Evolutionary conservation across 1,139 yeast species (phyloP).

Genomic region (Yamadazyma dushanensis): DNA sequence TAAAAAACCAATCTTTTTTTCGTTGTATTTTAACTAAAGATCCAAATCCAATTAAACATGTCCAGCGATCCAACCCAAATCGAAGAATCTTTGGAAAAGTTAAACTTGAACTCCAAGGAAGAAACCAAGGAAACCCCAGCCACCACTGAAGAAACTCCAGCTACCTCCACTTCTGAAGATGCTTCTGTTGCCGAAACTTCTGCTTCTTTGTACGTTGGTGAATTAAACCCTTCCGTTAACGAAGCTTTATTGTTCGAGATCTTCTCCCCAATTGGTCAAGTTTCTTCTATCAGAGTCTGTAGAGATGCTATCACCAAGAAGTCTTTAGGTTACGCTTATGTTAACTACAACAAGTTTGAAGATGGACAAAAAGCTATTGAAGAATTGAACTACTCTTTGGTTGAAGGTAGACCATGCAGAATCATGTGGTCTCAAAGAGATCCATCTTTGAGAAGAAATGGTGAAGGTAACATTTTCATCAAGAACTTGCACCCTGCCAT

Average conservation of each 20-base stretch:
- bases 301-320: slow-evolving; percentile 98
- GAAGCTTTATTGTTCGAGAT: slow-evolving; percentile 95
- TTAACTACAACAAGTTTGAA: slow-evolving; percentile 85
- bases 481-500: slow-evolving; percentile 98
- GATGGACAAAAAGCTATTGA: slow-evolving; percentile 96
- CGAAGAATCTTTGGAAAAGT: slow-evolving; percentile 58
- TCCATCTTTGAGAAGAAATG: slow-evolving; percentile 93
- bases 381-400: slow-evolving; percentile 89
- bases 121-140: slow-evolving; percentile 29
- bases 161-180: slow-evolving; percentile 24
- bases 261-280: slow-evolving; percentile 94
- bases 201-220: slow-evolving; percentile 96
- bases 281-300: slow-evolving; percentile 96
- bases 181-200: slow-evolving; percentile 50
- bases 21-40: slow-evolving; percentile 10
- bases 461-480: slow-evolving; percentile 96
- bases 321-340: slow-evolving; percentile 97
- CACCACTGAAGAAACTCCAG: slow-evolving; percentile 5
- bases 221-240: slow-evolving; percentile 87
- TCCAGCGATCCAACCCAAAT: slow-evolving; percentile 44
- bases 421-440: slow-evolving; percentile 99
- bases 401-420: slow-evolving; percentile 97
- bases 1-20: slow-evolving; percentile 9
- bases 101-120: slow-evolving; percentile 49
- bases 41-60: slow-evolving; percentile 27